These are phyloP conservation scores for Ulmus americana DNA, from an alignment of 331 rosid genomes.

Conservation along the genomic window DNA sequence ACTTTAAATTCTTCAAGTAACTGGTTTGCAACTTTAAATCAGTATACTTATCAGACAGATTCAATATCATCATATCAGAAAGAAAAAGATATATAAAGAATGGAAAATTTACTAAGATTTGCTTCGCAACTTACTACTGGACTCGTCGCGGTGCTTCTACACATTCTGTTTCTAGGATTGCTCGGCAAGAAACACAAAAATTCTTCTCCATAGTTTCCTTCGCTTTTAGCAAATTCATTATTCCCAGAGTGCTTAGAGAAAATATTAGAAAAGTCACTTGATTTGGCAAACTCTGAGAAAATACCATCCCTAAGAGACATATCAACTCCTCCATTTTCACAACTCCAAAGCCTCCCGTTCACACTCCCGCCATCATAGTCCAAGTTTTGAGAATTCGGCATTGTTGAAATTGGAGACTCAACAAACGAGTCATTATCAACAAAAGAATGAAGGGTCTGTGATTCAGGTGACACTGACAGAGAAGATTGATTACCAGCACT, in stretches of 20 bases:
- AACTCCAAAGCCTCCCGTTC: slow-evolving; percentile 70
- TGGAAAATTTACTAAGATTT: not conserved
- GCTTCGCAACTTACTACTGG: slow-evolving; percentile 49
- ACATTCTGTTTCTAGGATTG: slow-evolving; percentile 36
- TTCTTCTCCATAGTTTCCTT: slow-evolving; percentile 40
- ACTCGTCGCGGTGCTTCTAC: slow-evolving; percentile 64
- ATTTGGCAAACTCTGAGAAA: slow-evolving; percentile 39
- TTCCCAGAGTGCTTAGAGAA: slow-evolving; percentile 23
- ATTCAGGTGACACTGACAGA: slow-evolving; percentile 54
- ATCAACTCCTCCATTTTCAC: slow-evolving; percentile 67
- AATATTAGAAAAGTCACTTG: slow-evolving; percentile 28
- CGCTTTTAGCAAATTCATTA: slow-evolving; percentile 23
- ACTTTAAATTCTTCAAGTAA: not conserved
- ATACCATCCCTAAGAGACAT: slow-evolving; percentile 84
- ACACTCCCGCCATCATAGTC: slow-evolving; percentile 42
- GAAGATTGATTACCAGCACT: slow-evolving; percentile 41
- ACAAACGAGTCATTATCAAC: slow-evolving; percentile 51
- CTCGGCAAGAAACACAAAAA: slow-evolving; percentile 55
- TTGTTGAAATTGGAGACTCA: slow-evolving; percentile 53
- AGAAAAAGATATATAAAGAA: slow-evolving; percentile 3
- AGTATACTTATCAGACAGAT: not conserved
- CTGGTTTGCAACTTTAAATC: not conserved
- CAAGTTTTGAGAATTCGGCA: slow-evolving; percentile 33
- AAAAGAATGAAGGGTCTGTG: slow-evolving; percentile 51
- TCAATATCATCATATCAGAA: slow-evolving; percentile 8